These are phyloP conservation scores for Paramecium octaurelia DNA, from an alignment of 73 alveolate species.

Conservation along the genomic window DNA sequence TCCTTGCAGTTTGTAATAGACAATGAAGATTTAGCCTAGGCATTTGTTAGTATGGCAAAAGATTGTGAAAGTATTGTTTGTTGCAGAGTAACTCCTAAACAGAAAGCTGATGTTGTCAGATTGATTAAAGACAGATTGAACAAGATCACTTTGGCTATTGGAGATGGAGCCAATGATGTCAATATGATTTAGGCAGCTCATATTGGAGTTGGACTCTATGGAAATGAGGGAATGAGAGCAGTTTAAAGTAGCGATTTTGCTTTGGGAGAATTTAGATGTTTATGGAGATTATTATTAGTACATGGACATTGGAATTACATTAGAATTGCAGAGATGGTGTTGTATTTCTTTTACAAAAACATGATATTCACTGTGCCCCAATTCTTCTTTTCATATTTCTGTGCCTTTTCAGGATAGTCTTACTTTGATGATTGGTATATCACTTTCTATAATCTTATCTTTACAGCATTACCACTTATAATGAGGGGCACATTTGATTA, in stretches of 20 bases:
- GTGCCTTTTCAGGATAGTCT: slow-evolving; percentile 93
- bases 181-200: slow-evolving; percentile 81
- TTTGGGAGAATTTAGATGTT: slow-evolving; percentile 83
- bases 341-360: slow-evolving; percentile 95
- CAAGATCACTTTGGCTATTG: slow-evolving; percentile 87
- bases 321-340: slow-evolving; percentile 89
- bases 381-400: slow-evolving; percentile 84
- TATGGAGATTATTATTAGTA: slow-evolving; percentile 84
- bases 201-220: slow-evolving; percentile 96
- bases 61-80: slow-evolving; percentile 80
- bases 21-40: slow-evolving; percentile 51
- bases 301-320: slow-evolving; percentile 96
- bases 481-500: slow-evolving; percentile 50
- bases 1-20: slow-evolving; percentile 55
- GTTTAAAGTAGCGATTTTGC: slow-evolving; percentile 93
- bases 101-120: slow-evolving; percentile 93
- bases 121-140: slow-evolving; percentile 76
- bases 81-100: slow-evolving; percentile 89
- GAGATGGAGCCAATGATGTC: slow-evolving; percentile 99
- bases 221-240: slow-evolving; percentile 98
- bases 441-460: slow-evolving; percentile 91
- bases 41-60: slow-evolving; percentile 46
- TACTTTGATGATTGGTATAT: slow-evolving; percentile 96
- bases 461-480: slow-evolving; percentile 71
- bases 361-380: slow-evolving; percentile 87